Evolutionary conservation across 2,329 filamentous ascomycete species (phyloP).

Genomic region (Trichophyton rubrum): DNA sequence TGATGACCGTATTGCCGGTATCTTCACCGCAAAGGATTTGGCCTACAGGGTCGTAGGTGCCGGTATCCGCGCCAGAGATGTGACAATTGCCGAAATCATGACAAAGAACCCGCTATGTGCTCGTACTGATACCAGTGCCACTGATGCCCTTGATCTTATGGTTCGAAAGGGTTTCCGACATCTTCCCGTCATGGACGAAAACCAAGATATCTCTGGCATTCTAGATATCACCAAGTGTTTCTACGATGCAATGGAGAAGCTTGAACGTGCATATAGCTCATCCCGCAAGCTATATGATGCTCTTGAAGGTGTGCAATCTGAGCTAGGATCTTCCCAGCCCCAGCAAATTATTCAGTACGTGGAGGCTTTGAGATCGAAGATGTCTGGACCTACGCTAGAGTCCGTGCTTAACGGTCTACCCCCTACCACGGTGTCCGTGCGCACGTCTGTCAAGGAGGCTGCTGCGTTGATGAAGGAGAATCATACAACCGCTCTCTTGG

Average conservation of each 20-base stretch:
- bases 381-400: slow-evolving; percentile 95
- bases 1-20: slow-evolving; percentile 93
- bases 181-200: slow-evolving; percentile 98
- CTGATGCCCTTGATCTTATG: slow-evolving; percentile 94
- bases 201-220: slow-evolving; percentile 96
- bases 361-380: slow-evolving; percentile 84
- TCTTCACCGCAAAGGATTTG: slow-evolving; percentile 97
- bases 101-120: slow-evolving; percentile 98
- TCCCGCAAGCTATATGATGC: slow-evolving; percentile 98
- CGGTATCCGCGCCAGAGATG: slow-evolving; percentile 73
- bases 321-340: slow-evolving; percentile 87
- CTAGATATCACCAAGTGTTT: slow-evolving; percentile 99
- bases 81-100: slow-evolving; percentile 98
- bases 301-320: slow-evolving; percentile 91
- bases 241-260: slow-evolving; percentile 99
- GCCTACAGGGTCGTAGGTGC: slow-evolving; percentile 91
- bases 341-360: slow-evolving; percentile 99
- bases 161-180: slow-evolving; percentile 96
- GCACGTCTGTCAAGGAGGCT: slow-evolving; percentile 92
- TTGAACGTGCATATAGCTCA: slow-evolving; percentile 92
- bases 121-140: slow-evolving; percentile 93
- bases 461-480: slow-evolving; percentile 97
- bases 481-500: slow-evolving; percentile 89
- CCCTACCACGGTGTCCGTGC: slow-evolving; percentile 85
- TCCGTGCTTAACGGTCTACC: slow-evolving; percentile 84